Evolutionary conservation across 768 basidiomycete species (phyloP).

Genomic region (Leccinum sublutescens): DNA sequence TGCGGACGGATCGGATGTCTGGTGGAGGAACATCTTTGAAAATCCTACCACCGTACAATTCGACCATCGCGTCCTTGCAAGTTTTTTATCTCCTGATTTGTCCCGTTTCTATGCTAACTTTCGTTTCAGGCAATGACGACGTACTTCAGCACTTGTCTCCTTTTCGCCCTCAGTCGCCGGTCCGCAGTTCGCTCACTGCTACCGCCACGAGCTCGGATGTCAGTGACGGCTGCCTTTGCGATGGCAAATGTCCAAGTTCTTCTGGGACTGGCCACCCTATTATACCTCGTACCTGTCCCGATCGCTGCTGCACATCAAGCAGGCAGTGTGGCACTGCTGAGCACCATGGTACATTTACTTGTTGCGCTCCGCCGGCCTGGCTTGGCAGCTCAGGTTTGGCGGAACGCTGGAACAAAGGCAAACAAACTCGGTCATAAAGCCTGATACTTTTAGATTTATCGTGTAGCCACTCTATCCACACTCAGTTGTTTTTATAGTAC

Average conservation of each 20-base stretch:
- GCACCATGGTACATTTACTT: conserved; percentile 74
- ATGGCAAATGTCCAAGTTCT: conserved; percentile 84
- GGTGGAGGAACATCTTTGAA: conserved; percentile 96
- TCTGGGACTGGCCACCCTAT: conserved; percentile 73
- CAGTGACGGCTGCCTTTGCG: conserved; percentile 61
- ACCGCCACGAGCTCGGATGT: conserved; percentile 58
- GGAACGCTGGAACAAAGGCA: conserved; percentile 33
- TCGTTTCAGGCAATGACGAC: conserved; percentile 75
- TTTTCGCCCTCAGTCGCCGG: conserved; percentile 60
- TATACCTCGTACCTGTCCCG: conserved; percentile 91
- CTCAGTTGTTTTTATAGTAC: conserved; percentile 23
- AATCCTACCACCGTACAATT: conserved; percentile 99
- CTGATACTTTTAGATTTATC: conserved; percentile 11
- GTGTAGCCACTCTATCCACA: conserved; percentile 19
- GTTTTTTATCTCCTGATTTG: conserved; percentile 29
- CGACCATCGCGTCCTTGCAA: conserved; percentile 87
- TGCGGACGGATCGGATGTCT: conserved; percentile 69
- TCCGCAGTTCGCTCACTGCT: conserved; percentile 46
- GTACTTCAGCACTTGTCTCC: conserved; percentile 61
- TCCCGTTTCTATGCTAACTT: background rate
- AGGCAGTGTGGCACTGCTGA: conserved; percentile 86
- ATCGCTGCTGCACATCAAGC: conserved; percentile 95
- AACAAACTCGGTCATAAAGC: conserved; percentile 12
- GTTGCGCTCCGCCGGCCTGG: conserved; percentile 72
- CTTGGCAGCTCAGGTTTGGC: conserved; percentile 60